These are phyloP conservation scores for Corylus americana DNA, from an alignment of 306 rosid genomes.

Conservation along the genomic window DNA sequence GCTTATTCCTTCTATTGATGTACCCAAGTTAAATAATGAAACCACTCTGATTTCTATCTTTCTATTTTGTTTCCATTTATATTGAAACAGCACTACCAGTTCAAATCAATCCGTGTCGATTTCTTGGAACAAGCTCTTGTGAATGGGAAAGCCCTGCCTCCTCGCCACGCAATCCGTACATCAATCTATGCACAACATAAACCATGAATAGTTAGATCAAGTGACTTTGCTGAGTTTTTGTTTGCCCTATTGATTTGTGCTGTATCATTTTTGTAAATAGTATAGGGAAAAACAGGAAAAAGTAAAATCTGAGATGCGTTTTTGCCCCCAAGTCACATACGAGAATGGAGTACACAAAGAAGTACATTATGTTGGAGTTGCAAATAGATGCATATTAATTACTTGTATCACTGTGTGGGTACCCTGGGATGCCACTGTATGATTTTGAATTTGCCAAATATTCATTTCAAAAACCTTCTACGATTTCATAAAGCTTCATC, in stretches of 20 bases:
- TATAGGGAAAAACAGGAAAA: background rate
- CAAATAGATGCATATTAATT: background rate
- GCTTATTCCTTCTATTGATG: background rate
- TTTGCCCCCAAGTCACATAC: background rate
- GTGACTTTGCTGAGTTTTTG: conserved; percentile 11
- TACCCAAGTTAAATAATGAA: background rate
- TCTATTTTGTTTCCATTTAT: conserved; percentile 16
- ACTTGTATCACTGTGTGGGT: background rate
- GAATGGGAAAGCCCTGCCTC: conserved; percentile 74
- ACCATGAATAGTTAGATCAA: conserved; percentile 41
- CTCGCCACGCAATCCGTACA: conserved; percentile 57
- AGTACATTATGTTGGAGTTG: background rate
- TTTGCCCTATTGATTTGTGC: background rate
- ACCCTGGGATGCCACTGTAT: background rate
- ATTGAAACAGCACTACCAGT: conserved; percentile 57
- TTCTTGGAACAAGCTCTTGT: conserved; percentile 83
- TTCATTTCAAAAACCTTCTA: background rate
- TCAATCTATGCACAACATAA: conserved; percentile 84
- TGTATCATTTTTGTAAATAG: conserved; percentile 26
- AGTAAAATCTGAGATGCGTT: background rate
- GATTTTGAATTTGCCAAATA: background rate
- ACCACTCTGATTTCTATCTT: conserved; percentile 24
- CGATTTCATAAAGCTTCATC: background rate
- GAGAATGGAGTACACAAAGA: background rate
- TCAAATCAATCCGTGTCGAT: conserved; percentile 85